Percentiles rank a stretch among this genome's conserved stretches.
These are phyloP conservation scores for Modicella reniformis DNA, from an alignment of 371 early-diverging fungal species.

Conservation along the genomic window DNA sequence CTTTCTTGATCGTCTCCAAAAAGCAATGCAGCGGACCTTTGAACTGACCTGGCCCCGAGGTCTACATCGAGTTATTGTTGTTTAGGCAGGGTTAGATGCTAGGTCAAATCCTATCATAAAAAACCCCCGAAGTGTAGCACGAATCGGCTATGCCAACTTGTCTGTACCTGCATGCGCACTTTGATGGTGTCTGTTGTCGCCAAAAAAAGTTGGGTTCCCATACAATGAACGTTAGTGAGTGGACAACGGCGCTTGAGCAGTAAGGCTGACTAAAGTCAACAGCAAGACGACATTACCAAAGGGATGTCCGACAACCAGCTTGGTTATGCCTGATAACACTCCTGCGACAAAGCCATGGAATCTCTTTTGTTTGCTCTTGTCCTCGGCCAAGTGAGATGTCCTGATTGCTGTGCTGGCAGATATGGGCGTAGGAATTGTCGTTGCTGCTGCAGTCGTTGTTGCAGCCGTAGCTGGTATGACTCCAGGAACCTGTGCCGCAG, in stretches of 20 bases:
- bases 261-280: neutral
- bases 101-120: neutral
- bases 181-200: conserved; percentile 72
- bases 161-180: conserved; percentile 71
- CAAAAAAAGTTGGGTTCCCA: neutral
- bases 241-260: neutral
- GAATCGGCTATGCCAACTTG: no score
- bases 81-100: no score
- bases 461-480: no score
- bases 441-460: no score
- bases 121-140: no score
- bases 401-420: neutral
- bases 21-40: conserved; percentile 89
- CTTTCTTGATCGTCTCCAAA: conserved; percentile 71
- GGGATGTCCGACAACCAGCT: conserved; percentile 84
- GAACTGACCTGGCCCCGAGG: conserved; percentile 84
- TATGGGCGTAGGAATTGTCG: neutral
- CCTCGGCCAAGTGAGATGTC: conserved; percentile 5
- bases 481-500: neutral
- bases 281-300: conserved; percentile 64
- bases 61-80: conserved; percentile 56
- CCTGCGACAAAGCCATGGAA: conserved; percentile 82
- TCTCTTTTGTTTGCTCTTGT: conserved; percentile 61
- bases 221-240: neutral
- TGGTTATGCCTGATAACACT: conserved; percentile 82